These are phyloP conservation scores for Chlorophyllum brunneum DNA, from an alignment of 768 basidiomycete species.

Conservation along the genomic window DNA sequence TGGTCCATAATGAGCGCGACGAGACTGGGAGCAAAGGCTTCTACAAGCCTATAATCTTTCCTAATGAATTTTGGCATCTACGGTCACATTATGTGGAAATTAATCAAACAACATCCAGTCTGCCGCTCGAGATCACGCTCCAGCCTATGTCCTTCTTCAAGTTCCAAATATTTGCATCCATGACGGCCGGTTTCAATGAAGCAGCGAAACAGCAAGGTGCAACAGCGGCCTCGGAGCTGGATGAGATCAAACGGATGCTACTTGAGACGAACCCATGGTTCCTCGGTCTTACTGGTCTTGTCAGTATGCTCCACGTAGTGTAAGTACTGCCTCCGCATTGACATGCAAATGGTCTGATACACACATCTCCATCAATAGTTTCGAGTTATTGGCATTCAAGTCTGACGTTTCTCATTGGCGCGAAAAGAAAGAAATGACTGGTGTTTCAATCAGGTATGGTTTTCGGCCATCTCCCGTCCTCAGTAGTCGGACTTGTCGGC, in stretches of 20 bases:
- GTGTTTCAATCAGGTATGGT: conserved; percentile 84
- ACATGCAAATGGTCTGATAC: conserved; percentile 44
- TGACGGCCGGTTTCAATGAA: conserved; percentile 86
- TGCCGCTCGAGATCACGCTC: conserved; percentile 82
- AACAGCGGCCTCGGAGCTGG: conserved; percentile 66
- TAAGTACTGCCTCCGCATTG: conserved; percentile 35
- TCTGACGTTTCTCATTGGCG: conserved; percentile 95
- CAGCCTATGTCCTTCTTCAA: conserved; percentile 84
- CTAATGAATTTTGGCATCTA: conserved; percentile 95
- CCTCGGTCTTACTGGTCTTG: conserved; percentile 76
- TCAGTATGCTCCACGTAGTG: conserved; percentile 86
- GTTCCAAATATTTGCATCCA: conserved; percentile 80
- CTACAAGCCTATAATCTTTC: conserved; percentile 87
- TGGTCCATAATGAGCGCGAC: conserved; percentile 60
- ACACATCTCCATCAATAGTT: conserved; percentile 39
- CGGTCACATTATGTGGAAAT: conserved; percentile 79
- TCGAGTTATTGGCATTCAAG: conserved; percentile 95
- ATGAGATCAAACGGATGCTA: conserved; percentile 95
- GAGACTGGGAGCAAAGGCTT: conserved; percentile 59
- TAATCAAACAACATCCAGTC: conserved; percentile 72
- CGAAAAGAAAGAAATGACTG: conserved; percentile 90
- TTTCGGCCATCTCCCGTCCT: conserved; percentile 7
- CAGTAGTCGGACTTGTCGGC: conserved; percentile 2
- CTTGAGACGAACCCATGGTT: conserved; percentile 87
- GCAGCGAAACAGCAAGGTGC: conserved; percentile 74